phyloP scores from a whole-genome alignment of 1,284 basidiomycete genomes.

The Ustilago xerochloae region DNA sequence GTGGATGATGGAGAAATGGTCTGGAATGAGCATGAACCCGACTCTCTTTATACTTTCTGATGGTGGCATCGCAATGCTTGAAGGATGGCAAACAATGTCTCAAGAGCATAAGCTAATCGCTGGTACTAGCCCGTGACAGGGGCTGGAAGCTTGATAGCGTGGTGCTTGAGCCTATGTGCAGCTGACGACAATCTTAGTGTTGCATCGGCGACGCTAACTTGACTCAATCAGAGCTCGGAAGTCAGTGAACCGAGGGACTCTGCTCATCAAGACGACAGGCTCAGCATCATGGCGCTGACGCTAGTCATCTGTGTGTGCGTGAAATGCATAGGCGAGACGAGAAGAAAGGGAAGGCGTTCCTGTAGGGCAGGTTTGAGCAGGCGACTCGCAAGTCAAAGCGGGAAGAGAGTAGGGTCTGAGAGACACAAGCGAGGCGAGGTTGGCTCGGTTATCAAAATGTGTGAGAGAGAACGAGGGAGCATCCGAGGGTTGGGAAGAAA shows the following conservation, averaged over 20 bases:
- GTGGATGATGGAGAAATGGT: constrained; percentile 4
- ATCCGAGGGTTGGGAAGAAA: constrained; percentile 5
- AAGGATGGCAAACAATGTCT: neutral
- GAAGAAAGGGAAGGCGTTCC: neutral
- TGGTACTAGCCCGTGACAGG: neutral
- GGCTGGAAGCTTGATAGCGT: neutral
- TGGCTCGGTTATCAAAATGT: constrained; percentile 8
- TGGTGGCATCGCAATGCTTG: neutral
- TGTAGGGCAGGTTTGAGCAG: neutral
- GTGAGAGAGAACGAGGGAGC: neutral
- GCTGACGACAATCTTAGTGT: neutral
- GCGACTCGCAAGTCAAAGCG: neutral
- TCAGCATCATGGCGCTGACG: neutral
- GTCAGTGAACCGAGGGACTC: constrained; percentile 29
- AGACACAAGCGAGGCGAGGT: constrained; percentile 4
- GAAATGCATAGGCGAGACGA: constrained; percentile 1
- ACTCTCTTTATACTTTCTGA: constrained; percentile 29
- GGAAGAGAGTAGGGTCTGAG: constrained; percentile 3
- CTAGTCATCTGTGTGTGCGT: neutral
- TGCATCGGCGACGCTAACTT: neutral
- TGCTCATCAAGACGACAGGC: neutral
- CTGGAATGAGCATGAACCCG: neutral
- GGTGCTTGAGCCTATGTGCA: constrained; percentile 3
- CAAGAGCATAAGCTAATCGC: neutral
- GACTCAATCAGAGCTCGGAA: constrained; percentile 20